Evolutionary conservation across 148 eudicot genomes (phyloP).

Genomic region (Chenopodium suecicum): DNA sequence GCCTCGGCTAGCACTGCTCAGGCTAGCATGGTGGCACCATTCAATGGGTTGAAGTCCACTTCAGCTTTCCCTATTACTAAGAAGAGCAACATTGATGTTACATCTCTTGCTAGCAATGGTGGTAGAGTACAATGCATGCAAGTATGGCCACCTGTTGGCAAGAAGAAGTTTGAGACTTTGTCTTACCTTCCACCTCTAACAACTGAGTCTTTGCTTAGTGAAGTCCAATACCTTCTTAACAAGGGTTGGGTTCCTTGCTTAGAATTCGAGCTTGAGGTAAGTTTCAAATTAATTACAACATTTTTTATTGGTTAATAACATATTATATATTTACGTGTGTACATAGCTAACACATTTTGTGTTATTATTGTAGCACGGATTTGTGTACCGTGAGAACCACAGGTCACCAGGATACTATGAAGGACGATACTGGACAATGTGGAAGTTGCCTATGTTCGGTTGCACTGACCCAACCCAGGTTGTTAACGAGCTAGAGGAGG

Average conservation of each 20-base stretch:
- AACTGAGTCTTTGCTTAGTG: constrained; percentile 12
- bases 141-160: constrained; percentile 50
- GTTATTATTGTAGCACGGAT: constrained; percentile 36
- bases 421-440: constrained; percentile 88
- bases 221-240: constrained; percentile 37
- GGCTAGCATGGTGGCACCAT: constrained; percentile 49
- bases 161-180: constrained; percentile 41
- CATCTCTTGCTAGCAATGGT: constrained; percentile 42
- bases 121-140: constrained; percentile 57
- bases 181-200: constrained; percentile 39
- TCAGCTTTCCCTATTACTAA: constrained; percentile 37
- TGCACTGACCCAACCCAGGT: constrained; percentile 63
- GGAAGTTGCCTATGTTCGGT: constrained; percentile 87
- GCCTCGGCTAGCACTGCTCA: constrained; percentile 26
- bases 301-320: no score
- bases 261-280: constrained; percentile 51
- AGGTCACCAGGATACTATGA: constrained; percentile 81
- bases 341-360: not conserved
- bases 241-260: constrained; percentile 72
- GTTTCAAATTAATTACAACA: not conserved
- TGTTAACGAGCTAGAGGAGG: not conserved
- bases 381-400: constrained; percentile 56
- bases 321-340: no score
- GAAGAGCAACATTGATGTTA: constrained; percentile 34
- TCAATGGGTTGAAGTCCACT: constrained; percentile 39